Base-by-base conservation (phyloP, 2,329 filamentous ascomycete species). In the Cladorrhinum sp. region DNA sequence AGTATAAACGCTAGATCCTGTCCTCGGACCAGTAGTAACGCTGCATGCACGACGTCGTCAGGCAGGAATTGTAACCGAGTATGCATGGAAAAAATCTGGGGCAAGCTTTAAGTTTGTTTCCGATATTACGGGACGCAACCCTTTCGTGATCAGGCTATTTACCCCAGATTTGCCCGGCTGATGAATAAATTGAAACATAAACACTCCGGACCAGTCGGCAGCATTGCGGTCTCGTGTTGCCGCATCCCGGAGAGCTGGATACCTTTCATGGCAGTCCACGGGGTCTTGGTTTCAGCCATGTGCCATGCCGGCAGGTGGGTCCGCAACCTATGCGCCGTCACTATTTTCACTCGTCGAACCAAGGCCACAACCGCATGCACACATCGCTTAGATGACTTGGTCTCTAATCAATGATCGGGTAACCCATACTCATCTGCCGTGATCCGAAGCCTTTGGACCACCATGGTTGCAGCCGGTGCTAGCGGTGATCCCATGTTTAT, bases 91-190 rank as follows among this genome's bases (percentile, higher is more conserved):
- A 57, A 51, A 52, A 54, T 58, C 59, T 60, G 51, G 54, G 51
- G 50, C 53, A 50, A 54, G 49, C 52, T 45, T 49, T 13, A 56
- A 25, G 22, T 27, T 45, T n/a, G 13, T 45, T 23, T 49, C 23
- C 53, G 36, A 55, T n/a, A 50, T 50, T 58, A 45, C 52, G 58
- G 58, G 56, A 55, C 53, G 41, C 49, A 38, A 38, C 59, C 50
- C 59, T 63, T 59, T 41, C 50, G 36, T 48, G 27, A 53, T 54
- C 60, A 59, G 58, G 32, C 57, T 55, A 65, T 66, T 68, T 69
- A 68, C 68, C 66, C 67, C 66, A 64, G 68, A 67, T 67, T 68
- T 68, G 45, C 63, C 66, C 57, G 41, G 64, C 55, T 57, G 58
- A 64, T 45, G 55, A 49, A 59, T 64, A 67, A 36, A 69, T 63